phyloP scores from a whole-genome alignment of 345 rosid species.

The Orychophragmus violaceus region DNA sequence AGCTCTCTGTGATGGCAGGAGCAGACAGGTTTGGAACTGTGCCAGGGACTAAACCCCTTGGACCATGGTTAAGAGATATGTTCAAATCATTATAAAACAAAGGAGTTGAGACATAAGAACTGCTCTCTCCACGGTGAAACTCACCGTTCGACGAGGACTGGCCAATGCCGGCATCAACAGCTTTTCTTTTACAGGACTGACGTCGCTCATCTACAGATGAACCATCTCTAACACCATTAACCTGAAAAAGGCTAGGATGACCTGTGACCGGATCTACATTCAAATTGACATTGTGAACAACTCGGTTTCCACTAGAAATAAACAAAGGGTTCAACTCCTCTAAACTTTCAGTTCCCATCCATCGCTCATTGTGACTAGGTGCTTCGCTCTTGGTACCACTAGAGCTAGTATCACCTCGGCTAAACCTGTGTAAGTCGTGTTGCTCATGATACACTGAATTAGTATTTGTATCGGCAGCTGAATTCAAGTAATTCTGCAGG shows the following conservation, averaged over 20 bases:
- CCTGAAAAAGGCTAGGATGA: conserved; percentile 34
- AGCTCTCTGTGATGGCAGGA: conserved; percentile 36
- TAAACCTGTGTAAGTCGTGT: conserved; percentile 42
- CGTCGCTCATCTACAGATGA: conserved; percentile 54
- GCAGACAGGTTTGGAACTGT: conserved; percentile 31
- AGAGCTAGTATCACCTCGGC: conserved; percentile 32
- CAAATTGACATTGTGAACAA: conserved; percentile 44
- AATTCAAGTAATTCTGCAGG: conserved; percentile 41
- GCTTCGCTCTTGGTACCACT: conserved; percentile 41
- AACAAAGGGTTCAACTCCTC: conserved; percentile 47
- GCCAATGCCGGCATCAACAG: conserved; percentile 55
- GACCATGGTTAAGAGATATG: conserved; percentile 40
- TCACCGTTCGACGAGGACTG: conserved; percentile 55
- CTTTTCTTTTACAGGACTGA: conserved; percentile 67
- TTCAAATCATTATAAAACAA: conserved; percentile 38
- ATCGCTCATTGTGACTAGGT: conserved; percentile 36
- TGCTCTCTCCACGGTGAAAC: conserved; percentile 48
- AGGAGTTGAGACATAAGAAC: conserved; percentile 40
- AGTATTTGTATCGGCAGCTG: conserved; percentile 39
- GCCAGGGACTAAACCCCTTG: conserved; percentile 38
- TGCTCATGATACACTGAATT: conserved; percentile 48
- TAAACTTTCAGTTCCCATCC: conserved; percentile 40
- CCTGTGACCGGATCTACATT: conserved; percentile 46
- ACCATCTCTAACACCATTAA: conserved; percentile 38
- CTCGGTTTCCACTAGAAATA: conserved; percentile 29